Evolutionary conservation across 1,284 basidiomycete genomes (phyloP).

Genomic region (Apiotrichum domesticum): DNA sequence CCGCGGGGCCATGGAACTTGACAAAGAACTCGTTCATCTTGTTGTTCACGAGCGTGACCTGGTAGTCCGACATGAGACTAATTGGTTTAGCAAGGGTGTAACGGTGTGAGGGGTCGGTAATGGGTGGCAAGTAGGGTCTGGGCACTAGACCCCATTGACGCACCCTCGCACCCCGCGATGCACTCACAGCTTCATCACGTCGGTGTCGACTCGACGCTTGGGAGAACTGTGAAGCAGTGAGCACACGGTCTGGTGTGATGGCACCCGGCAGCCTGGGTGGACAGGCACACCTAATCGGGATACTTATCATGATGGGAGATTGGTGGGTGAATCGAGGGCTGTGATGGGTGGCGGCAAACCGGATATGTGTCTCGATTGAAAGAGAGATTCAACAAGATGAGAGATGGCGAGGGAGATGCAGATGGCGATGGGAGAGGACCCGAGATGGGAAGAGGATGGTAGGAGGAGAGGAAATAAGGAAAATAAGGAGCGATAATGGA

Average conservation of each 20-base stretch:
- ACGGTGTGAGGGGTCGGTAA: constrained; percentile 5
- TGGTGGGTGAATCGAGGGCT: background rate
- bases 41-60: constrained; percentile 94
- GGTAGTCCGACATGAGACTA: constrained; percentile 94
- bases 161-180: background rate
- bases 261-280: background rate
- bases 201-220: constrained; percentile 95
- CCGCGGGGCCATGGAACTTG: constrained; percentile 84
- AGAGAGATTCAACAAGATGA: no score
- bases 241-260: constrained; percentile 2
- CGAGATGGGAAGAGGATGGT: background rate
- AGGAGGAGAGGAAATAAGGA: background rate
- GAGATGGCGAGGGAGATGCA: background rate
- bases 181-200: constrained; percentile 96
- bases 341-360: background rate
- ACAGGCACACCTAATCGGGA: background rate
- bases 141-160: background rate
- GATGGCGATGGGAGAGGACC: no score
- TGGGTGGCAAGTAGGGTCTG: constrained; percentile 10
- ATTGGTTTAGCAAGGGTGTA: background rate
- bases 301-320: constrained; percentile 32
- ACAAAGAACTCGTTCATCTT: constrained; percentile 99
- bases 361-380: background rate
- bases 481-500: background rate
- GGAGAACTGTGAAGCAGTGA: constrained; percentile 54